Evolutionary conservation across 1,139 yeast species (phyloP), one percentile per base, ranked within the genome.

Genomic region (Pichia sp.): DNA sequence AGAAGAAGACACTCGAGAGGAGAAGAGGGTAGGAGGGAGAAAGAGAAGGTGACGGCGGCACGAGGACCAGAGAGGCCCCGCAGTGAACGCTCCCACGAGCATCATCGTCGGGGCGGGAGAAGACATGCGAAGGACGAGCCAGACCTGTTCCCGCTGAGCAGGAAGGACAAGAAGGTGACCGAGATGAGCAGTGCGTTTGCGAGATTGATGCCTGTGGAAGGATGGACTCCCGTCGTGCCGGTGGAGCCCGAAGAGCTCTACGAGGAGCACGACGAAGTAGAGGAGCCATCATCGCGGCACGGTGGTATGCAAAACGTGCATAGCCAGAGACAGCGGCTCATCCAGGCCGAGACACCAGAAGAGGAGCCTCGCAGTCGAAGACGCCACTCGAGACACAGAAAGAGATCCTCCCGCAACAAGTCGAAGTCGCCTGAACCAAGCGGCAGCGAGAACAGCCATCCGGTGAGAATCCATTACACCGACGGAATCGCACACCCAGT

Each of bases 161-260:
- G 18, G 44, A 46, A n/a, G 22, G 42, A 19, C 25, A 41, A 47
- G 46, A 19, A 21, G 21, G n/a, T 39, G 28, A 49, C 42, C 18
- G 39, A 25, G 7, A 28, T 43, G 40, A 43, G 39, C 36, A 43
- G 36, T 13, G 21, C 46, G 2, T 34, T 52, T n/a, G 52, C 51
- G 4, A 23, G 55, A 30, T 37, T 56, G 31, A 49, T 52, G 48
- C 57, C 58, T 13, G 49, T 51, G 19, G 44, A 42, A 12, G 54
- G 49, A 21, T 51, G 55, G 47, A 44, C 47, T 31, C 52, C 49
- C 13, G 58, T 9, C 26, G 44, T 9, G 9, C 8, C 28, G 8
- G 28, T 6, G 28, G 28, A 25, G 8, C 8, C 8, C 28, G 28
- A 25, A 25, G 28, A 25, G 9, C 8, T 6, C 28, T 25, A 25